Base-by-base conservation (phyloP, 2,329 filamentous ascomycete species). In the Colletotrichum eleusines region DNA sequence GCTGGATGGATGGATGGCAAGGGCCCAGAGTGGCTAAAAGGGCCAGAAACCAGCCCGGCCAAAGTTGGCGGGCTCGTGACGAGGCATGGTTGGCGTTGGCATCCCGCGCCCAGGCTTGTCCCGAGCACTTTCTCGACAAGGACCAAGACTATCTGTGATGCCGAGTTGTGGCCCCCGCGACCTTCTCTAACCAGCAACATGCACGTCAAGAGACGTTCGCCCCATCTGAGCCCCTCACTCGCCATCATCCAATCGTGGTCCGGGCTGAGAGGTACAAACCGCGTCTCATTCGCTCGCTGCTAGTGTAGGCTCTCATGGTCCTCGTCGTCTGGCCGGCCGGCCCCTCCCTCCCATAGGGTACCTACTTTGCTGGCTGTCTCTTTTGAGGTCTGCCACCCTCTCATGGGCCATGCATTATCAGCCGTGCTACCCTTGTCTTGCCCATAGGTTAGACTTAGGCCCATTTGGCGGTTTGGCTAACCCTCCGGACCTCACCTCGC, bases 401-500 rank as follows among this genome's bases (percentile, higher is more conserved):
- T 35, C 31, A 53, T 59, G 28, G 69, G 20, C 53, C 58, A 68
- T 42, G 63, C 58, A 51, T 61, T 57, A 63, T 57, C 64, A 63
- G 59, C 59, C 59, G 65, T 63, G 58, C 40, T 54, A 69, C 46
- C 69, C 69, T 71, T 42, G 69, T 63, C 64, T 71, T 42, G 69
- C 31, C 59, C 64, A 53, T 53, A 69, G 57, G 44, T 71, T 69
- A 64, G 69, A 63, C 64, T 71, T 69, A 64, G 59, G 69, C 73
- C 73, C 72, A 75, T 74, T 72, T 76, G 75, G 75, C 76, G 73
- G 73, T 69, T 74, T 74, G 74, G 74, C 70, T 74, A 74, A 67
- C 75, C 72, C 73, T 70, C 74, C 78, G 78, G 78, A 78, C 71
- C 64, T 76, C 69, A 63, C 74, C 69, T 75, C 74, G 75, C 74